These are phyloP conservation scores for Rhizoclosmatium globosum DNA, from an alignment of 192 early-diverging fungal species.

Conservation along the genomic window DNA sequence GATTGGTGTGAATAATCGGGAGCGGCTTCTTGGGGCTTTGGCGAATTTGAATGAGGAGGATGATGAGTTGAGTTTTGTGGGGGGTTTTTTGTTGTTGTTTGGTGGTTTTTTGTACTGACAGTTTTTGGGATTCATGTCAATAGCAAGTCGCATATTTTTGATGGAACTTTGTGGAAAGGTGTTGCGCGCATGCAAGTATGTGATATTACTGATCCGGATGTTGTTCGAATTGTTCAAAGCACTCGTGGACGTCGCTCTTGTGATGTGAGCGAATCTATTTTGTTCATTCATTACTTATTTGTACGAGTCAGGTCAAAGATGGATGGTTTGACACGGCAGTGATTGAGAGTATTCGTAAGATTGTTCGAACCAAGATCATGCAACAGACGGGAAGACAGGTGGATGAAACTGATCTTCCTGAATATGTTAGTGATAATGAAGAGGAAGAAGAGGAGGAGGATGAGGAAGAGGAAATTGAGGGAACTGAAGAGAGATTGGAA, in stretches of 20 bases:
- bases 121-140: not conserved
- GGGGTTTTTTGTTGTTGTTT: not conserved
- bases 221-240: slow-evolving; percentile 37
- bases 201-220: slow-evolving; percentile 53
- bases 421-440: slow-evolving; percentile 20
- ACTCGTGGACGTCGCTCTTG: slow-evolving; percentile 24
- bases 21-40: slow-evolving; percentile 16
- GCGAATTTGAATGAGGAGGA: slow-evolving; percentile 3
- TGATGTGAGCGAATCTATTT: slow-evolving; percentile 31
- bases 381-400: slow-evolving; percentile 33
- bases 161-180: slow-evolving; percentile 40
- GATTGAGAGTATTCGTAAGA: slow-evolving; percentile 37
- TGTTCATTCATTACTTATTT: not conserved
- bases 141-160: slow-evolving; percentile 51
- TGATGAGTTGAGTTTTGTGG: slow-evolving; percentile 15
- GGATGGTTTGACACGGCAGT: slow-evolving; percentile 47
- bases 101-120: slow-evolving; percentile 8
- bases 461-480: slow-evolving; percentile 20
- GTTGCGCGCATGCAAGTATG: slow-evolving; percentile 40
- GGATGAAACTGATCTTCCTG: slow-evolving; percentile 21
- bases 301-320: slow-evolving; percentile 37
- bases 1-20: slow-evolving; percentile 35
- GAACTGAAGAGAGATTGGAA: not conserved
- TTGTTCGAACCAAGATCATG: slow-evolving; percentile 44
- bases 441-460: slow-evolving; percentile 19